A percentile compares a stretch with the other conserved stretches of the same genome.
Evolutionary conservation across 225 moss, liverwort and hornwort species (phyloP).

Genomic region (Polytrichum commune): DNA sequence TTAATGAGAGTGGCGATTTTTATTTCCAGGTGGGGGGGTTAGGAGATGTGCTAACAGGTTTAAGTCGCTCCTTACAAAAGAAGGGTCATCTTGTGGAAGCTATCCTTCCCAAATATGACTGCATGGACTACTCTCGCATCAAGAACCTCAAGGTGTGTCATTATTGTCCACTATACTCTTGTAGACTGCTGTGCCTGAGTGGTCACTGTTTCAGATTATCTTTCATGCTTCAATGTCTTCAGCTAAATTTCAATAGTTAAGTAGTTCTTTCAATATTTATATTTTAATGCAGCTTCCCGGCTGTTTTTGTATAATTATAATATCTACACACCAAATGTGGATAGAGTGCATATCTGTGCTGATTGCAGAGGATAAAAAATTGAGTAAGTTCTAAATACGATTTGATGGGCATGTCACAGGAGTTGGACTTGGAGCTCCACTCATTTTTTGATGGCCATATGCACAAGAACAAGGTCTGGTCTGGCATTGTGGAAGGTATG

Average conservation of each 20-base stretch:
- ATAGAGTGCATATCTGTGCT: neutral
- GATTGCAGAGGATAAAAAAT: neutral
- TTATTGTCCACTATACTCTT: too few species aligned
- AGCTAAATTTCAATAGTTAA: too few species aligned
- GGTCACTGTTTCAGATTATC: too few species aligned
- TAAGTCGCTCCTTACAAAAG: conserved; percentile 89
- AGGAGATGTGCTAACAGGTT: conserved; percentile 92
- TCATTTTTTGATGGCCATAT: conserved; percentile 89
- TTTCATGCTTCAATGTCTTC: too few species aligned
- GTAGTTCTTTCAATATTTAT: too few species aligned
- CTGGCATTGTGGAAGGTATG: conserved; percentile 91
- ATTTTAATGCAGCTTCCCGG: too few species aligned
- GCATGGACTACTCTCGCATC: conserved; percentile 95
- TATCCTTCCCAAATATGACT: conserved; percentile 96
- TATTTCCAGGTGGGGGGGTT: conserved; percentile 80
- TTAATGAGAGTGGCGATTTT: neutral
- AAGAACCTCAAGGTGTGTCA: conserved; percentile 63
- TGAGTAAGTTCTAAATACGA: too few species aligned
- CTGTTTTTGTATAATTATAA: too few species aligned
- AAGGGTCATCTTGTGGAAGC: conserved; percentile 97
- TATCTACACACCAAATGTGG: too few species aligned
- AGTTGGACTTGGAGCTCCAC: conserved; percentile 86
- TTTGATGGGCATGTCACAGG: conserved; percentile 29
- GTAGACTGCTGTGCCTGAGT: too few species aligned
- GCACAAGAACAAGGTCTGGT: conserved; percentile 95